Conservation (phyloP, 139 green algal species). For the Coccomyxa sp. region DNA sequence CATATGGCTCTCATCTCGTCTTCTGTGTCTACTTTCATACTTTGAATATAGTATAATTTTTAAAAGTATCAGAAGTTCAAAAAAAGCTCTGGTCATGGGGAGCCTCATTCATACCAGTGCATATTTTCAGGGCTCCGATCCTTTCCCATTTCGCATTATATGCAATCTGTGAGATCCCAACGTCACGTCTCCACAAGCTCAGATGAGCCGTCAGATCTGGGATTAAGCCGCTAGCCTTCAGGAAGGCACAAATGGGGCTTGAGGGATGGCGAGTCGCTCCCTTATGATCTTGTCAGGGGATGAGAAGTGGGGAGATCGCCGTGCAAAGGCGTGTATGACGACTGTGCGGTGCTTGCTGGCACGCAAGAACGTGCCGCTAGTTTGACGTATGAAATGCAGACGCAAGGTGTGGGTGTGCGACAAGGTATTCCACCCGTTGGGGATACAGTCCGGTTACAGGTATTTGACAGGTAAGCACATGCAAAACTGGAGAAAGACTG, state of each 20-base stretch:
- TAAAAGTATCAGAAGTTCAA: not conserved
- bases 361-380: not conserved
- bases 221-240: not conserved
- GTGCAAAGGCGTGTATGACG: not conserved
- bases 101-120: not conserved
- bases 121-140: constrained; percentile 4
- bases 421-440: not conserved
- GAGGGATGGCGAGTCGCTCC: not conserved
- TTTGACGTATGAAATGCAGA: not conserved
- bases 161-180: not conserved
- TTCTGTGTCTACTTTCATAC: not conserved
- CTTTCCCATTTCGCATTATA: not conserved
- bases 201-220: not conserved
- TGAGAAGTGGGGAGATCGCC: not conserved
- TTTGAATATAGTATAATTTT: constrained; percentile 5
- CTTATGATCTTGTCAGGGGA: not conserved
- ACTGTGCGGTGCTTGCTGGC: not conserved
- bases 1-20: not conserved
- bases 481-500: not conserved
- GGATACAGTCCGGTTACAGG: not conserved
- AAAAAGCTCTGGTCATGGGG: constrained; percentile 1
- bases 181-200: not conserved
- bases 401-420: not conserved
- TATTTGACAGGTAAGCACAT: not conserved
- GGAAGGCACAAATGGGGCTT: not conserved